phyloP scores from a whole-genome alignment of 768 basidiomycete genomes.

The Mycena galopus region DNA sequence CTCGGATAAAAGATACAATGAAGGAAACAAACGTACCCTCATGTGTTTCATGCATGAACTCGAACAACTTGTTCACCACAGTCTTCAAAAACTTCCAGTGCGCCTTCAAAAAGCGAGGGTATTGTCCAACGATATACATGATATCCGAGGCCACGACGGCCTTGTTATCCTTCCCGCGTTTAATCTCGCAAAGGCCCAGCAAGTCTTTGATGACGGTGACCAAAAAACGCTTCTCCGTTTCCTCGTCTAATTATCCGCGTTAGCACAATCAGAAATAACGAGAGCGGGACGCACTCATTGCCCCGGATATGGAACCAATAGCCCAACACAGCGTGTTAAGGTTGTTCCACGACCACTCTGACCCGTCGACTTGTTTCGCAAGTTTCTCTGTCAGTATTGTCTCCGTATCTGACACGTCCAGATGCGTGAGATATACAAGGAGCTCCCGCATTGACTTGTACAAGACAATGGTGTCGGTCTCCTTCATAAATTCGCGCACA shows the following conservation, averaged over 20 bases:
- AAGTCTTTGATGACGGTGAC: constrained; percentile 99
- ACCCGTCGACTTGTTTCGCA: constrained; percentile 95
- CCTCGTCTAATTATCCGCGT: constrained; percentile 77
- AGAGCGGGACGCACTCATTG: constrained; percentile 85
- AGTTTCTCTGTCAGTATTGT: constrained; percentile 98
- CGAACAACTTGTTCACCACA: constrained; percentile 99
- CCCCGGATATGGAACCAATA: constrained; percentile 98
- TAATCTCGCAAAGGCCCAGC: constrained; percentile 97
- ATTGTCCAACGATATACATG: constrained; percentile 99
- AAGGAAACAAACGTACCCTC: constrained; percentile 76
- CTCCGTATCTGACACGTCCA: constrained; percentile 97
- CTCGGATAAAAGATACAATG: constrained; percentile 6
- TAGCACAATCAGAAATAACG: background rate
- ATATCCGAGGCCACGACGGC: constrained; percentile 97
- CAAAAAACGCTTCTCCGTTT: constrained; percentile 98
- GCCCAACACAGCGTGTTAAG: constrained; percentile 99
- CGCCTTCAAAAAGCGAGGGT: constrained; percentile 98
- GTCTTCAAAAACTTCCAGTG: constrained; percentile 99
- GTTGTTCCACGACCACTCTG: constrained; percentile 99
- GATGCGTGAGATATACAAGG: constrained; percentile 96
- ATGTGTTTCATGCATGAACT: constrained; percentile 99
- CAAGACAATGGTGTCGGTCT: constrained; percentile 96
- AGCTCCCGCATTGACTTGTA: constrained; percentile 99
- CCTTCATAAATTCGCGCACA: constrained; percentile 99
- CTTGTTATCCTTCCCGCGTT: constrained; percentile 99